Base-by-base conservation (phyloP, 1,139 yeast species). In the Magnusiomyces ingens region DNA sequence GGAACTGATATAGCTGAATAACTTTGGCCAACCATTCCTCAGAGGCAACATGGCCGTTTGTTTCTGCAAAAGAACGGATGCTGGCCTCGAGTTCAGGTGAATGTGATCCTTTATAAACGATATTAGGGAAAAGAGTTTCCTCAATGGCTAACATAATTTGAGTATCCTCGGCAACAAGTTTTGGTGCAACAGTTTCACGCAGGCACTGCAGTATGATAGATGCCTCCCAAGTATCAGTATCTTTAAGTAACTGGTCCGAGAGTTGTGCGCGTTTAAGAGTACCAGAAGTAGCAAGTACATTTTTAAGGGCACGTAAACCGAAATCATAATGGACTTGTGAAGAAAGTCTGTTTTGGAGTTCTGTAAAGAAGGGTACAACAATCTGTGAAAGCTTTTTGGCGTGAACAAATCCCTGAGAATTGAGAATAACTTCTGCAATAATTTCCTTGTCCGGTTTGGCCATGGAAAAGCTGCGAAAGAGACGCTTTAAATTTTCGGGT, bases 401-500 rank as follows among this genome's bases (percentile, higher is more conserved):
- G 35, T 73, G 62, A 1, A 61, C 58, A 63, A 88, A 87, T 0
- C 96, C 95, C 62, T 85, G 86, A 0, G 95, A 80, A 29, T 80
- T 75, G 36, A 93, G 72, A 35, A 90, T 68, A 0, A 85, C 90
- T 58, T 85, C 88, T 0, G 85, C 83, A 57, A 93, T 93, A 1
- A 76, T 69, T 45, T 75, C 78, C 45, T 76, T 75, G 61, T 93
- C 96, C 0, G 98, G 95, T 29, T 71, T 72, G 11, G 78, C 76
- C 85, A 93, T 84, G 0, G 91, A 79, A 61, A 88, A 83, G 29
- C 84, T 80, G 56, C 95, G 73, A 70, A 91, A 93, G 42, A 85
- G 75, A 62, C 82, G 85, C 65, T 85, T 86, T 68, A 93, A 71
- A 64, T 91, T 93, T 55, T 91, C 96, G 0, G 99, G 99, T 12